Base-by-base conservation (phyloP, 2,329 filamentous ascomycete genomes). In the Blastomyces gilchristii region DNA sequence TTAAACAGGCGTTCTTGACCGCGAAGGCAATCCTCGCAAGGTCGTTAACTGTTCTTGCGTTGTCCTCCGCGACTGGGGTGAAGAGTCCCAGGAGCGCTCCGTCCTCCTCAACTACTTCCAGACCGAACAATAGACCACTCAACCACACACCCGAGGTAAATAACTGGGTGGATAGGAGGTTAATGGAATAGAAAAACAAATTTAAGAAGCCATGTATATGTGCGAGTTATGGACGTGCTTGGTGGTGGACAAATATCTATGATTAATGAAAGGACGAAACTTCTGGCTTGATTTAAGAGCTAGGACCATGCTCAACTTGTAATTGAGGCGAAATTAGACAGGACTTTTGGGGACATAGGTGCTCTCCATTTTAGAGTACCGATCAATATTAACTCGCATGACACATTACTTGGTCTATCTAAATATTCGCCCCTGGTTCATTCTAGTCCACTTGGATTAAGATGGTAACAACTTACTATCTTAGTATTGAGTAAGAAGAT, bases 21-120 rank as follows among this genome's bases (percentile, higher is more conserved):
- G 94, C 78, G 94, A 99, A 83, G 94, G 94, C 75, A 99, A 99
- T 82, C 91, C 94, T 76, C 90, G 94, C 82, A 99, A 99, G 89
- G 93, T 99, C 73, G 94, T 99, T 84, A 99, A 99, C 90, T 99
- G 94, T 91, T 97, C 93, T 77, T 97, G 94, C 86, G 94, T 99
- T 76, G 94, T 99, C 68, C 94, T 99, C 77, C 93, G 94, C 85
- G 92, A 99, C 82, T 99, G 94, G 94, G 94, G 94, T 86, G 94
- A 97, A 87, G 94, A 99, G 85, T 95, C 90, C 72, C 92, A 96
- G 84, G 94, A 99, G 87, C 92, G 94, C 78, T 91, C 88, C 77
- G 91, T 97, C 82, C 90, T 99, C 79, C 91, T 99, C 81, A 96
- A 99, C 89, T 99, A 99, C 90, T 97, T 99, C 92, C 90, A 96